phyloP scores from a whole-genome alignment of 1,284 basidiomycete species.

The Stygiomarasmius scandens region DNA sequence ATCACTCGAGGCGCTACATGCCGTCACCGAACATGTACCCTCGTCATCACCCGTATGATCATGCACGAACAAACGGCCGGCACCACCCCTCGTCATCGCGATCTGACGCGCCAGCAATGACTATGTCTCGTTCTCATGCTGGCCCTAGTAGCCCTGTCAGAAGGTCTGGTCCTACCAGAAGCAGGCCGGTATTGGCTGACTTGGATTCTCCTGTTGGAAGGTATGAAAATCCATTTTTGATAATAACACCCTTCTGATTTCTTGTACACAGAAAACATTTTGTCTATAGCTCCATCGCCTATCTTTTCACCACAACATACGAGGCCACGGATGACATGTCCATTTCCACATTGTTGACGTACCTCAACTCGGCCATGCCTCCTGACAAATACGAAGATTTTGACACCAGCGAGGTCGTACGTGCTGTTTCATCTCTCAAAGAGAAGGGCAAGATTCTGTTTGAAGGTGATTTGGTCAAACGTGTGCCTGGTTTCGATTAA shows the following conservation, averaged over 20 bases:
- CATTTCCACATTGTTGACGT: slow-evolving; percentile 65
- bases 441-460: slow-evolving; percentile 45
- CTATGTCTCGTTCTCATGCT: slow-evolving; percentile 1
- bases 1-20: neutral
- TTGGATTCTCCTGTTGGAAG: slow-evolving; percentile 57
- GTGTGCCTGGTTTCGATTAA: slow-evolving; percentile 1
- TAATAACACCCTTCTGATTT: neutral
- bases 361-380: slow-evolving; percentile 74
- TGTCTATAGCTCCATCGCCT: slow-evolving; percentile 56
- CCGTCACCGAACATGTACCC: neutral
- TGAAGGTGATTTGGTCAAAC: slow-evolving; percentile 13
- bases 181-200: slow-evolving; percentile 46
- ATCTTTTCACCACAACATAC: slow-evolving; percentile 68
- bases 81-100: neutral
- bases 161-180: slow-evolving; percentile 7
- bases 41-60: neutral
- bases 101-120: neutral
- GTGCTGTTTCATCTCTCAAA: slow-evolving; percentile 53
- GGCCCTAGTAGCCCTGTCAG: slow-evolving; percentile 6
- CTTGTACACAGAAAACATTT: slow-evolving; percentile 51
- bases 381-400: slow-evolving; percentile 78
- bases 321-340: slow-evolving; percentile 64
- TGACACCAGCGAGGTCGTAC: slow-evolving; percentile 70
- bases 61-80: neutral
- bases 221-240: slow-evolving; percentile 37